phyloP scores from a whole-genome alignment of 805 yeast species.

The Yarrowia sp. region DNA sequence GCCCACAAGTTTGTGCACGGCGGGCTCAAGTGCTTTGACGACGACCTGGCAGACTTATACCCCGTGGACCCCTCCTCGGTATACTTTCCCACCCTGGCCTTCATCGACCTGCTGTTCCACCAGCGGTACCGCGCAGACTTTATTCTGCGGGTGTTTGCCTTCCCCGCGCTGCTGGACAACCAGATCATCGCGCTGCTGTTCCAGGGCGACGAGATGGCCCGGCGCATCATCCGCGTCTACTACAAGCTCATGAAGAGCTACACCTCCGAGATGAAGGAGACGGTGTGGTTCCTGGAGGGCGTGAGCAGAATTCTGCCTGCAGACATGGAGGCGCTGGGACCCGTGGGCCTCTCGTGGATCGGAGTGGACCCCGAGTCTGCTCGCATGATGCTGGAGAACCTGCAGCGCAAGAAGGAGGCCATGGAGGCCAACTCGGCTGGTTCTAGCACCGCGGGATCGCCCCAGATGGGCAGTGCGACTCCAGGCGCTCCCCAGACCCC shows the following conservation, averaged over 20 bases:
- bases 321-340: slow-evolving; percentile 81
- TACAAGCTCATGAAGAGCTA: slow-evolving; percentile 77
- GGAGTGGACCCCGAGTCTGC: slow-evolving; percentile 26
- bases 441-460: neutral
- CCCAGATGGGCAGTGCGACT: slow-evolving; percentile 5
- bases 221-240: slow-evolving; percentile 87
- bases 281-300: slow-evolving; percentile 93
- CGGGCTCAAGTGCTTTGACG: slow-evolving; percentile 65
- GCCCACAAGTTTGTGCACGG: slow-evolving; percentile 20
- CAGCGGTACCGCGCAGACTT: slow-evolving; percentile 84
- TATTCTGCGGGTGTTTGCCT: slow-evolving; percentile 81
- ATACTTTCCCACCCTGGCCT: slow-evolving; percentile 81
- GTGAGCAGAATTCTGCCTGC: slow-evolving; percentile 84
- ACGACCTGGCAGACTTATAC: slow-evolving; percentile 76
- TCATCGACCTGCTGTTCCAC: slow-evolving; percentile 70
- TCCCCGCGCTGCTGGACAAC: slow-evolving; percentile 87
- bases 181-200: slow-evolving; percentile 71
- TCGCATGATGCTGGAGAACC: slow-evolving; percentile 22
- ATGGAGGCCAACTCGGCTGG: neutral
- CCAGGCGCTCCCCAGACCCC: neutral
- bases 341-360: slow-evolving; percentile 23
- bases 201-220: slow-evolving; percentile 82
- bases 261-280: slow-evolving; percentile 82
- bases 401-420: slow-evolving; percentile 16
- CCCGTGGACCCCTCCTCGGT: slow-evolving; percentile 85